These are phyloP conservation scores for Cytospora leucostoma DNA, from an alignment of 2,329 filamentous ascomycete genomes.

Conservation along the genomic window DNA sequence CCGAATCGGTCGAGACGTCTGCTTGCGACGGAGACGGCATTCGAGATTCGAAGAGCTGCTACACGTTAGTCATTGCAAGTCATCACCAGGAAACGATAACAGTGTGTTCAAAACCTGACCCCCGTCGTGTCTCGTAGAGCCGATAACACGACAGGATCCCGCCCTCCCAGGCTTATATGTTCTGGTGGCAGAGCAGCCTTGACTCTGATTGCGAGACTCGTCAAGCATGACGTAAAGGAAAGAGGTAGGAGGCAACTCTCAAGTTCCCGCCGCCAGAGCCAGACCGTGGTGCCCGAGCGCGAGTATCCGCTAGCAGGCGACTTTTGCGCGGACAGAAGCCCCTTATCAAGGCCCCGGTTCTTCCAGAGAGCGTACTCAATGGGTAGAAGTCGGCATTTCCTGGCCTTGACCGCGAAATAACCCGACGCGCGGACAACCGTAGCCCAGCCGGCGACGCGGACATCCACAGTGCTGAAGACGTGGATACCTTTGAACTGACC, in stretches of 20 bases:
- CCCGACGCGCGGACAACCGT: not conserved
- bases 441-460: slow-evolving; percentile 17
- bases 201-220: slow-evolving; percentile 22
- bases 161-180: slow-evolving; percentile 24
- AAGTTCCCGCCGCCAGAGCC: slow-evolving; percentile 23
- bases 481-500: slow-evolving; percentile 26
- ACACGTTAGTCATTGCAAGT: not conserved
- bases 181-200: slow-evolving; percentile 22
- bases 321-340: slow-evolving; percentile 5
- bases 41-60: not conserved
- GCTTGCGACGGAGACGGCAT: slow-evolving; percentile 1
- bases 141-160: slow-evolving; percentile 8
- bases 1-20: slow-evolving; percentile 5
- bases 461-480: slow-evolving; percentile 17
- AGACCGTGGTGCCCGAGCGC: slow-evolving; percentile 1
- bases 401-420: slow-evolving; percentile 15
- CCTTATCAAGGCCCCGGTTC: slow-evolving; percentile 21
- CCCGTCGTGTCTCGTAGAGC: not conserved
- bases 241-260: not conserved
- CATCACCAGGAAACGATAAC: not conserved
- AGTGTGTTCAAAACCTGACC: slow-evolving; percentile 17
- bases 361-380: slow-evolving; percentile 21
- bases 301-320: slow-evolving; percentile 17
- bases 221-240: slow-evolving; percentile 12
- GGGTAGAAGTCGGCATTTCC: slow-evolving; percentile 24